These are phyloP conservation scores for Aspergillus oerlinghausenensis DNA, from an alignment of 2,329 filamentous ascomycete species.

Conservation along the genomic window DNA sequence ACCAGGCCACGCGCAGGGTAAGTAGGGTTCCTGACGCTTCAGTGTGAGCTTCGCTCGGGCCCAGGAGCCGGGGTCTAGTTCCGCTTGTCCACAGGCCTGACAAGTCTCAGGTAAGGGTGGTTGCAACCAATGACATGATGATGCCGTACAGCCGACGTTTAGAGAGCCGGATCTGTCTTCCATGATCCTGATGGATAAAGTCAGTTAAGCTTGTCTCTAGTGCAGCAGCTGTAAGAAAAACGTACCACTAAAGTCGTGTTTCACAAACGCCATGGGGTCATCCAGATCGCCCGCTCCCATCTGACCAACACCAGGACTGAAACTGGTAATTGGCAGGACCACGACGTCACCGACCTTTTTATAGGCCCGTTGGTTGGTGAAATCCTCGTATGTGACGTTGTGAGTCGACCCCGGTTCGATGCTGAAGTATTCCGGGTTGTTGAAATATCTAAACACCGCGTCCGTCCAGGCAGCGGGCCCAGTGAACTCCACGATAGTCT, in stretches of 20 bases:
- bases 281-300: constrained; percentile 88
- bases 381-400: constrained; percentile 79
- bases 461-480: constrained; percentile 96
- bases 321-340: constrained; percentile 91
- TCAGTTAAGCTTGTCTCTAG: neutral
- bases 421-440: constrained; percentile 83
- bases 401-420: constrained; percentile 61
- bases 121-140: neutral
- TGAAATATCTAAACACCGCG: constrained; percentile 86
- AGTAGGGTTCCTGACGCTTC: neutral
- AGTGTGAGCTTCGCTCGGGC: neutral
- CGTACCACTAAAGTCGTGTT: constrained; percentile 89
- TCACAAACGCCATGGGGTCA: constrained; percentile 94
- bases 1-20: neutral
- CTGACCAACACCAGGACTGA: constrained; percentile 88
- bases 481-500: constrained; percentile 86
- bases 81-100: neutral
- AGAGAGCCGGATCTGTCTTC: constrained; percentile 35
- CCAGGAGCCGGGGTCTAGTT: neutral
- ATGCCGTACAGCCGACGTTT: neutral
- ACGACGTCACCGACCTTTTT: constrained; percentile 92
- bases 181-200: constrained; percentile 27
- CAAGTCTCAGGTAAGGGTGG: neutral
- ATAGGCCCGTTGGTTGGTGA: constrained; percentile 76
- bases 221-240: neutral